Evolutionary conservation across 129 eudicot genomes (phyloP).

Genomic region (Glebionis coronaria): DNA sequence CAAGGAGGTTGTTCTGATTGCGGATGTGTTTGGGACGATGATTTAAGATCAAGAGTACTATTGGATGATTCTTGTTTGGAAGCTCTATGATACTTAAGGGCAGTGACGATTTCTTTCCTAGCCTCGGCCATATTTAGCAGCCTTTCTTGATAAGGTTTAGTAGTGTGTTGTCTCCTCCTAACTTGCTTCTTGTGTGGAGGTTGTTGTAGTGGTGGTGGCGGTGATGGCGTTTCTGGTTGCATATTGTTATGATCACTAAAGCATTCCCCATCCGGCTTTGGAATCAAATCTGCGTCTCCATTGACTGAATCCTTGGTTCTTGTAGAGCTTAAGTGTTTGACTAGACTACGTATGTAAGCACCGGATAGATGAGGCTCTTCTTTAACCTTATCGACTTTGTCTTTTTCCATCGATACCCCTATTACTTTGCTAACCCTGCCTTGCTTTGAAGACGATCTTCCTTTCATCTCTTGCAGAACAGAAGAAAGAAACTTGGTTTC

Average conservation of each 20-base stretch:
- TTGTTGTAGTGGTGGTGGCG: constrained; percentile 39
- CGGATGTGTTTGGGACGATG: not conserved
- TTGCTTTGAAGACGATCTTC: constrained; percentile 50
- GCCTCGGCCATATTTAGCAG: constrained; percentile 88
- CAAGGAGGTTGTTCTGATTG: constrained; percentile 19
- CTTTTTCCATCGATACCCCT: constrained; percentile 35
- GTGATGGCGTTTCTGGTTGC: constrained; percentile 30
- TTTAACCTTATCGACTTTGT: constrained; percentile 32
- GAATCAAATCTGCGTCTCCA: constrained; percentile 1
- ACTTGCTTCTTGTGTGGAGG: constrained; percentile 54
- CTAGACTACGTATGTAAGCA: constrained; percentile 77
- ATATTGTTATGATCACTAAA: constrained; percentile 18
- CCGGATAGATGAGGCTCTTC: constrained; percentile 71
- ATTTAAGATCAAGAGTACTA: constrained; percentile 23
- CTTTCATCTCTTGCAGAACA: constrained; percentile 42
- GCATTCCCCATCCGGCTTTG: constrained; percentile 3
- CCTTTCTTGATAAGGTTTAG: constrained; percentile 73
- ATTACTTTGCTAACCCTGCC: constrained; percentile 22
- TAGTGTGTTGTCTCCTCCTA: constrained; percentile 71
- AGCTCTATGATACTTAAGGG: constrained; percentile 86
- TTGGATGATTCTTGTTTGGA: constrained; percentile 44
- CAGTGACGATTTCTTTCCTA: constrained; percentile 74
- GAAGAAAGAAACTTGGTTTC: constrained; percentile 35
- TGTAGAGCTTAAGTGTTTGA: constrained; percentile 63
- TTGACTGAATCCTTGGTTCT: constrained; percentile 41